Conservation (phyloP, 2,329 filamentous ascomycete genomes). For the Fusarium sp. region DNA sequence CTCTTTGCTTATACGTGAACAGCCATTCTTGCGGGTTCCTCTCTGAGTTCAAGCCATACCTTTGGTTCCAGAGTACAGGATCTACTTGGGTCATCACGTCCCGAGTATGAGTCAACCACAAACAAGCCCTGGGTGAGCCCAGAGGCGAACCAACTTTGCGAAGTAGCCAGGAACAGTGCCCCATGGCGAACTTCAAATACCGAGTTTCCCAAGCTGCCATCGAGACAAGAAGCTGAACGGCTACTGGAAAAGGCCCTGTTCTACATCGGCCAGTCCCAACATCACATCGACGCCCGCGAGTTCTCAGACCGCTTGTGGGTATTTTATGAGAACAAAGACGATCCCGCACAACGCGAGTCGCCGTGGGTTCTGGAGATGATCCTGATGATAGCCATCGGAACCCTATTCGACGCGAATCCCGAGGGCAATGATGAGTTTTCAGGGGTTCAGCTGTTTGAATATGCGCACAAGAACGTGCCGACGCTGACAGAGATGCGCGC, state of each 20-base stretch:
- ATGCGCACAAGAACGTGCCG: conserved; percentile 45
- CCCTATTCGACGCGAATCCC: conserved; percentile 40
- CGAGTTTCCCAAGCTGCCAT: conserved; percentile 40
- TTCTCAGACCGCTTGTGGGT: conserved; percentile 45
- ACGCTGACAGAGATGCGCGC: conserved; percentile 43
- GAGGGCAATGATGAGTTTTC: conserved; percentile 44
- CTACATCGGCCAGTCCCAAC: conserved; percentile 44
- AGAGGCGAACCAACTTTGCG: conserved; percentile 28
- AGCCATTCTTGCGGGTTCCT: conserved; percentile 43
- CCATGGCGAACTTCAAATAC: conserved; percentile 40
- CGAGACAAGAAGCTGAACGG: conserved; percentile 39
- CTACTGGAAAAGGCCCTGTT: conserved; percentile 41
- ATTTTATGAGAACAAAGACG: conserved; percentile 42
- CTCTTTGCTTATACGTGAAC: background rate
- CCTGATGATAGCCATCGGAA: conserved; percentile 43
- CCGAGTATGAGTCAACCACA: conserved; percentile 19
- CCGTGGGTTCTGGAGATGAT: conserved; percentile 46
- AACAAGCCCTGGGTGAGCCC: conserved; percentile 37
- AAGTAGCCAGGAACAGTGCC: conserved; percentile 22
- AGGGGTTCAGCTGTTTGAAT: conserved; percentile 39
- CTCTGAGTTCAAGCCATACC: conserved; percentile 42
- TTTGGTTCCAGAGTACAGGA: conserved; percentile 44
- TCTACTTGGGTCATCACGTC: conserved; percentile 35
- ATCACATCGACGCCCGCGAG: conserved; percentile 43
- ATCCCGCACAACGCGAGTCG: conserved; percentile 37